Conservation (phyloP, 352 stramenopile genomes). For the Achlya hypogyna region DNA sequence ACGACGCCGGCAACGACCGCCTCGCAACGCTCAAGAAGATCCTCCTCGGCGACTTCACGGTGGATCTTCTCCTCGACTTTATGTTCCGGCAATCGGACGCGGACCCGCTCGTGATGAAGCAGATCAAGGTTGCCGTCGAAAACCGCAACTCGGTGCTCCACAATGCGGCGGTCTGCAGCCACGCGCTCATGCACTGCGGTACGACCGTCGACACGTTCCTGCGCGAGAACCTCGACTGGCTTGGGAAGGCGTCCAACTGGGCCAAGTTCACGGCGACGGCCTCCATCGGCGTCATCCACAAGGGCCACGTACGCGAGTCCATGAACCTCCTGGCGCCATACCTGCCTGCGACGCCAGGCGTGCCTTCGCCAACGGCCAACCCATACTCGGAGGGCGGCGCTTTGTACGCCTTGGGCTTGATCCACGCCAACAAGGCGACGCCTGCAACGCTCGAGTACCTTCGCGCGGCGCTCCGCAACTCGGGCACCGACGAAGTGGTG, state of each 20-base stretch:
- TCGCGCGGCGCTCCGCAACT: conserved; percentile 75
- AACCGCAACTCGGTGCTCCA: conserved; percentile 96
- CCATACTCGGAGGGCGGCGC: conserved; percentile 97
- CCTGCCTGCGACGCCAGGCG: conserved; percentile 83
- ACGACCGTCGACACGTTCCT: conserved; percentile 97
- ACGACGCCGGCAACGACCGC: conserved; percentile 29
- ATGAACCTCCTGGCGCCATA: conserved; percentile 98
- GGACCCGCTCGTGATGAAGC: conserved; percentile 90
- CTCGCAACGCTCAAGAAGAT: conserved; percentile 83
- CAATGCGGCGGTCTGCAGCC: conserved; percentile 94
- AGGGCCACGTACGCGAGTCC: conserved; percentile 95
- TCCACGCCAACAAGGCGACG: conserved; percentile 94
- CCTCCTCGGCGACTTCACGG: conserved; percentile 82
- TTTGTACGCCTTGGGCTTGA: conserved; percentile 97
- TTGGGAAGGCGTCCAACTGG: conserved; percentile 98
- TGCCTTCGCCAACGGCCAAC: conserved; percentile 45
- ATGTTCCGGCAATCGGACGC: conserved; percentile 85
- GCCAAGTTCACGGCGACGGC: conserved; percentile 98
- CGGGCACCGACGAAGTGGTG: conserved; percentile 92
- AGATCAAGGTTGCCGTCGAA: conserved; percentile 89
- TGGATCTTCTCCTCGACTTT: conserved; percentile 91
- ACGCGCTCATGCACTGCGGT: conserved; percentile 96
- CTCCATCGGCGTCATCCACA: conserved; percentile 97
- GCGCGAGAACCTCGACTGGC: conserved; percentile 98
- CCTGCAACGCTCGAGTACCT: conserved; percentile 80